Percentiles rank a stretch among this genome's conserved stretches.
phyloP scores from a whole-genome alignment of 768 basidiomycete genomes.

The Boletus pseudopeckii region DNA sequence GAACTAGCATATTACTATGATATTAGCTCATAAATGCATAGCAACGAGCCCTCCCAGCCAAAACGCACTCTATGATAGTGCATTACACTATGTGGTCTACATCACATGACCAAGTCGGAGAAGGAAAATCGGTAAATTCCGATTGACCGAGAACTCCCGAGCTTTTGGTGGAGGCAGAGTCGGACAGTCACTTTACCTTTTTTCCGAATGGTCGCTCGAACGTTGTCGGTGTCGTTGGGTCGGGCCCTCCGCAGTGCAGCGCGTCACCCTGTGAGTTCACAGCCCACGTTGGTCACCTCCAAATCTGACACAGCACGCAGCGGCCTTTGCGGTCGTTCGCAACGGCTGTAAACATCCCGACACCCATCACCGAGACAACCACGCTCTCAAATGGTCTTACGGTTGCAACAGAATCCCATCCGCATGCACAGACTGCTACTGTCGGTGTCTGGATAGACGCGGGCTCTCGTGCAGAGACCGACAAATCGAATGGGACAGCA shows the following conservation, averaged over 20 bases:
- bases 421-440: slow-evolving; percentile 94
- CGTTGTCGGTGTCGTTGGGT: slow-evolving; percentile 43
- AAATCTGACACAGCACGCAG: slow-evolving; percentile 26
- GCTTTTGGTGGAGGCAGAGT: slow-evolving; percentile 11
- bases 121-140: slow-evolving; percentile 23
- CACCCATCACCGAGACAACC: slow-evolving; percentile 85
- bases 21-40: no score
- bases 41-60: no score
- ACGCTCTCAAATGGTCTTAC: slow-evolving; percentile 94
- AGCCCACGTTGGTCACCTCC: background rate
- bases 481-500: slow-evolving; percentile 91
- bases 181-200: slow-evolving; percentile 17
- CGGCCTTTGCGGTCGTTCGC: slow-evolving; percentile 68
- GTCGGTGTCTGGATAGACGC: slow-evolving; percentile 99
- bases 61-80: no score
- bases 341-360: slow-evolving; percentile 59
- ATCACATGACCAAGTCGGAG: slow-evolving; percentile 21
- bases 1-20: background rate
- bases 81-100: no score
- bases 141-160: slow-evolving; percentile 33
- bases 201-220: slow-evolving; percentile 44
- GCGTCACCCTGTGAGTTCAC: slow-evolving; percentile 34
- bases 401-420: slow-evolving; percentile 87
- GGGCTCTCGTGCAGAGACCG: slow-evolving; percentile 94
- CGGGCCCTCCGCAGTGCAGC: slow-evolving; percentile 38